Conservation (phyloP, 306 rosid species). For the Rubus idaeus region DNA sequence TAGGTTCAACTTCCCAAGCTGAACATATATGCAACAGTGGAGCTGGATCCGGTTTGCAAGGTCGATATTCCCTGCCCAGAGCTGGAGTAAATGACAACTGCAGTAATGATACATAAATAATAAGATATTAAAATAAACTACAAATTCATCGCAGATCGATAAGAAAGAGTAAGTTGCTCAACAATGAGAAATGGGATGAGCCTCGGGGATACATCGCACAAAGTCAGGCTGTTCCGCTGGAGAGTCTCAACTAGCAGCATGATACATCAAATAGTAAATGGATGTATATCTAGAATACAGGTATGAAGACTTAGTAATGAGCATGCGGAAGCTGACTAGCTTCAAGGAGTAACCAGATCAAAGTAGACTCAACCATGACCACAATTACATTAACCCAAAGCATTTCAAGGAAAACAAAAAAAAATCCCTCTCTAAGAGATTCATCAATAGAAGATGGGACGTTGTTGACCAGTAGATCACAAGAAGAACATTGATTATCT, state of each 20-base stretch:
- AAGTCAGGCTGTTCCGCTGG: not conserved
- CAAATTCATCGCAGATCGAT: no score
- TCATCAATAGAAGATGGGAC: not conserved
- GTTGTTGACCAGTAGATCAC: not conserved
- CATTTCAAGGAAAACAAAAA: not conserved
- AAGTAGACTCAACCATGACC: not conserved
- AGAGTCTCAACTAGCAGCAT: not conserved
- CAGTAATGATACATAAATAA: conserved; percentile 30
- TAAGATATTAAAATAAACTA: not conserved
- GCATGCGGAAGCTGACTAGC: not conserved
- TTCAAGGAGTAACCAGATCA: not conserved
- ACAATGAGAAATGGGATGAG: not conserved
- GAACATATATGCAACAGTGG: conserved; percentile 88
- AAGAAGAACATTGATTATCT: not conserved
- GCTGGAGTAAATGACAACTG: conserved; percentile 88
- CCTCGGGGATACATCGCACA: not conserved
- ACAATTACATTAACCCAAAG: not conserved
- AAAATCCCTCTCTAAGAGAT: not conserved
- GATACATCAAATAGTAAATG: not conserved
- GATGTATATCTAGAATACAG: not conserved
- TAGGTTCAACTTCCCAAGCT: conserved; percentile 77
- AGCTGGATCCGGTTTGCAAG: conserved; percentile 87
- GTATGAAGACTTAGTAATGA: not conserved
- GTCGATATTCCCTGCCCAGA: conserved; percentile 80
- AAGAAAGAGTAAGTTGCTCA: not conserved